Conservation (phyloP, 306 rosid species). For the Dalbergia cochinchinensis region DNA sequence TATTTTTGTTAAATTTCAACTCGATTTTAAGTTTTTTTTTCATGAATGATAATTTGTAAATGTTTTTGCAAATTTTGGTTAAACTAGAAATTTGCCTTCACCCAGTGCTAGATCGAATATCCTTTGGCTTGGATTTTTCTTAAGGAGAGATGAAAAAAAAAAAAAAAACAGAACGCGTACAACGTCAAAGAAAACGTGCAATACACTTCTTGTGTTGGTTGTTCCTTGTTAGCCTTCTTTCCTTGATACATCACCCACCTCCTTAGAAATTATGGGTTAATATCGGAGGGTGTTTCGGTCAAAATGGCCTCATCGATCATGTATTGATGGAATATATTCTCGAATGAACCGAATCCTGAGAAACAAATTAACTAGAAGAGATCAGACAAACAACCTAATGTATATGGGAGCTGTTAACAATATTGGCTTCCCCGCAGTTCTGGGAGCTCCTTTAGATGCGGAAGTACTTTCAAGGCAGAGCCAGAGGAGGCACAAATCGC, state of each 20-base stretch:
- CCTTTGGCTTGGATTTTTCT: no score
- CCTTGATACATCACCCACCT: not conserved
- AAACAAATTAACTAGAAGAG: not conserved
- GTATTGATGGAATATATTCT: slow-evolving; percentile 2
- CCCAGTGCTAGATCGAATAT: no score
- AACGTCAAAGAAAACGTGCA: no score
- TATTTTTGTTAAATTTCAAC: no score
- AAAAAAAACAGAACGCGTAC: no score
- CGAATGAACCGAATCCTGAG: not conserved
- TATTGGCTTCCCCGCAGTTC: slow-evolving; percentile 49
- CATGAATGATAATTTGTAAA: no score
- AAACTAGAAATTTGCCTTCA: no score
- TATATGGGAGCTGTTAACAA: slow-evolving; percentile 52
- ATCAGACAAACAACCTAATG: slow-evolving; percentile 8
- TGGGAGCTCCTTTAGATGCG: slow-evolving; percentile 49
- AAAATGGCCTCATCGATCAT: slow-evolving; percentile 7
- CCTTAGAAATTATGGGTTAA: not conserved
- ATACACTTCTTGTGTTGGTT: no score
- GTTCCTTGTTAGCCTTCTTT: no score
- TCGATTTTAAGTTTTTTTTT: no score
- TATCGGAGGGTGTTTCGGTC: slow-evolving; percentile 51
- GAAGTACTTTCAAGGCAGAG: slow-evolving; percentile 42
- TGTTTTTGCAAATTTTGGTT: no score
- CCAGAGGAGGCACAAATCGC: slow-evolving; percentile 36
- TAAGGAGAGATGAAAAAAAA: no score